These are phyloP conservation scores for Tuber brumale DNA, from an alignment of 495 filamentous ascomycete species.

Conservation along the genomic window DNA sequence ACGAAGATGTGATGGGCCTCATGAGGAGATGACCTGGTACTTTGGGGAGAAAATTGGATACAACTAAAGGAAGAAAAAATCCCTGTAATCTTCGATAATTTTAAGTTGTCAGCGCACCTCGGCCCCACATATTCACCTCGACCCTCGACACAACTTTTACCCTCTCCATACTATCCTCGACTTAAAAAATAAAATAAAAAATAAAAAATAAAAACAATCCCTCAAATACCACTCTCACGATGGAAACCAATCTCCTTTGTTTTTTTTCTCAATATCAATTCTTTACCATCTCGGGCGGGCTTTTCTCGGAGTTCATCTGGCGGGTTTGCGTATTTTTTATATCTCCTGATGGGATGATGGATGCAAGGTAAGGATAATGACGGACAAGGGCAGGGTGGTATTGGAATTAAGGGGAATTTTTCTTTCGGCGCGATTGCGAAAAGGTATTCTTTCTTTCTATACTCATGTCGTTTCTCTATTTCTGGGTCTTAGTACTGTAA, in stretches of 20 bases:
- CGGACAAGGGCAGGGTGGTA: background rate
- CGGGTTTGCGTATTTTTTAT: background rate
- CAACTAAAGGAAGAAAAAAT: conserved; percentile 12
- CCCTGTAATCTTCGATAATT: background rate
- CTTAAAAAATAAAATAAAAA: background rate
- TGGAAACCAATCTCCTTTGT: conserved; percentile 2
- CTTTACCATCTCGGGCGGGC: background rate
- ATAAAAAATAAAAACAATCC: background rate
- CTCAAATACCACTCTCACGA: background rate
- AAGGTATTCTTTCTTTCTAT: background rate
- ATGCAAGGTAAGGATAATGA: background rate
- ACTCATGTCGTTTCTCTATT: background rate
- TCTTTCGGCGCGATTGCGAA: conserved; percentile 1
- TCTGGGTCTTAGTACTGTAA: background rate
- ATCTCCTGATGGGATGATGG: background rate
- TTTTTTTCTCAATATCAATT: background rate
- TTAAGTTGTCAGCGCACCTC: background rate
- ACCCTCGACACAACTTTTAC: background rate
- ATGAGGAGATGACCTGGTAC: conserved; percentile 34
- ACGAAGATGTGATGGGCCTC: conserved; percentile 31
- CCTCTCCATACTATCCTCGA: background rate
- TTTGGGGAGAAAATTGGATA: conserved; percentile 33
- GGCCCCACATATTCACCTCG: background rate
- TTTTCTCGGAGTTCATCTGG: conserved; percentile 3
- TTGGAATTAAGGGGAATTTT: background rate